Conservation (phyloP, 345 rosid genomes). For the Aquilaria malaccensis region DNA sequence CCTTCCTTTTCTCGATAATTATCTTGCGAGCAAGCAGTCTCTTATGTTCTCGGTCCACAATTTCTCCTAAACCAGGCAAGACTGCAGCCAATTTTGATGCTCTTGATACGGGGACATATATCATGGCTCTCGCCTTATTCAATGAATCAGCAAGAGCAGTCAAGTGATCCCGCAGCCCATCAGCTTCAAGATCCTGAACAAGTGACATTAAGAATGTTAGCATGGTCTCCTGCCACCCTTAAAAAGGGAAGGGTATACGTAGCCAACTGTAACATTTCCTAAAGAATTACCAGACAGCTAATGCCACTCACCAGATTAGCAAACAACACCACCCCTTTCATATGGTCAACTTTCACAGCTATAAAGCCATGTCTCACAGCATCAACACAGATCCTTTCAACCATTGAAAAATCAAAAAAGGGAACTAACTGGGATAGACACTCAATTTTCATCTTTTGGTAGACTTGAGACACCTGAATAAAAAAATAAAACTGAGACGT, state of each 20-base stretch:
- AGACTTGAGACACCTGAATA: constrained; percentile 81
- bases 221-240: no score
- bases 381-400: constrained; percentile 91
- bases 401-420: constrained; percentile 67
- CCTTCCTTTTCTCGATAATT: constrained; percentile 94
- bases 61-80: constrained; percentile 68
- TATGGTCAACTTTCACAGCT: constrained; percentile 86
- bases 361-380: constrained; percentile 77
- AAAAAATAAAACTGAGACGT: not conserved
- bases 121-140: constrained; percentile 67
- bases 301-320: constrained; percentile 53
- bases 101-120: constrained; percentile 58
- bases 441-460: constrained; percentile 77
- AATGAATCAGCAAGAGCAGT: constrained; percentile 68
- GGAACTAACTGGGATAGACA: constrained; percentile 79
- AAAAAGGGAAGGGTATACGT: no score
- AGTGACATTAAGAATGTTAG: not conserved
- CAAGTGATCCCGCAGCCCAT: constrained; percentile 65
- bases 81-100: constrained; percentile 72
- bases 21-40: constrained; percentile 91
- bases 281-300: constrained; percentile 4
- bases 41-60: constrained; percentile 86
- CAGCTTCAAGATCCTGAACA: constrained; percentile 81
- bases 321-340: constrained; percentile 66
- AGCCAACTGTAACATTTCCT: not conserved